phyloP scores from a whole-genome alignment of 495 filamentous ascomycete genomes.

The Annulohypoxylon stygium region DNA sequence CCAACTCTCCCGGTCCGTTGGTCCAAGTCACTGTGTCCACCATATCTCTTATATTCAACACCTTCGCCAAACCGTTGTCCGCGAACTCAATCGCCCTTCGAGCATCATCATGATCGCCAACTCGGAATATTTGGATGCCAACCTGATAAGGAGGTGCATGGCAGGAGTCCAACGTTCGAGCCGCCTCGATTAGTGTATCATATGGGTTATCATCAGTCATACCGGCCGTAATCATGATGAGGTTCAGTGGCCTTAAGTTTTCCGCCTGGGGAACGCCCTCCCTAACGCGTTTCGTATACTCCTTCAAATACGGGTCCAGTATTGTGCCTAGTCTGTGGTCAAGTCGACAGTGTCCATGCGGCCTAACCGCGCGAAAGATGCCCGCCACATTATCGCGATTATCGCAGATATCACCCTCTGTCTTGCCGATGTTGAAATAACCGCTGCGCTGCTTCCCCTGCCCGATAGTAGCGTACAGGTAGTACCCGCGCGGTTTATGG shows the following conservation, averaged over 20 bases:
- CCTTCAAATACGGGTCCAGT: slow-evolving; percentile 68
- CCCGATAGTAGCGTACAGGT: slow-evolving; percentile 35
- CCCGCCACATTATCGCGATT: slow-evolving; percentile 64
- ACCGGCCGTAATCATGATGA: slow-evolving; percentile 89
- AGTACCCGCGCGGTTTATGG: slow-evolving; percentile 53
- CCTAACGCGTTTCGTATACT: slow-evolving; percentile 39
- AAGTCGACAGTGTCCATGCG: slow-evolving; percentile 55
- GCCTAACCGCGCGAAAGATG: slow-evolving; percentile 62
- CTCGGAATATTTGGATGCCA: slow-evolving; percentile 91
- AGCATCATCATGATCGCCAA: slow-evolving; percentile 76
- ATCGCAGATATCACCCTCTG: slow-evolving; percentile 68
- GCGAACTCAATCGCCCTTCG: slow-evolving; percentile 71
- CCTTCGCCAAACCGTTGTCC: slow-evolving; percentile 73
- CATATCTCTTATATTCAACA: slow-evolving; percentile 75
- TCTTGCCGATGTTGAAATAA: slow-evolving; percentile 68
- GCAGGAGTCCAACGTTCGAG: slow-evolving; percentile 73
- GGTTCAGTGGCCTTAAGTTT: slow-evolving; percentile 78
- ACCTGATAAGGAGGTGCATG: slow-evolving; percentile 83
- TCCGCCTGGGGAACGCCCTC: slow-evolving; percentile 21
- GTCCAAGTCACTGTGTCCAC: slow-evolving; percentile 85
- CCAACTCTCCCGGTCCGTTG: slow-evolving; percentile 52
- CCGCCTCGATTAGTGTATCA: slow-evolving; percentile 71
- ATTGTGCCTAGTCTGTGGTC: slow-evolving; percentile 74
- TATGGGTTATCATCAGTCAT: slow-evolving; percentile 80
- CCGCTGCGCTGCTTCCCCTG: slow-evolving; percentile 67